phyloP scores from a whole-genome alignment of 176 grass and related monocot genomes.

The Themeda triandra region DNA sequence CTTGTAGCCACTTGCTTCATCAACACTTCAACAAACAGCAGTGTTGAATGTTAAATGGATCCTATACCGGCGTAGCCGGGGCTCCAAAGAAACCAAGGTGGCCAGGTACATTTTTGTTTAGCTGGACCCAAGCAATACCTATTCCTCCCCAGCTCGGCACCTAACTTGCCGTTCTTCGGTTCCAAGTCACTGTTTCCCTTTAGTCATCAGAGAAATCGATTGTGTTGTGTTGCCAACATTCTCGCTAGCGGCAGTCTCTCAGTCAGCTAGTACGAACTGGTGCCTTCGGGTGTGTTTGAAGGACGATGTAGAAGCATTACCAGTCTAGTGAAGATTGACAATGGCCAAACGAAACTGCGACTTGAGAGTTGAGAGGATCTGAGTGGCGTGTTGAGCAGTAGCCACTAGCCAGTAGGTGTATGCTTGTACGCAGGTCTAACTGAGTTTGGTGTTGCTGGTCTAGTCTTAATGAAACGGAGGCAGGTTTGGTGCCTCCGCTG shows the following conservation, averaged over 20 bases:
- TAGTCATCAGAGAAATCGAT: not conserved
- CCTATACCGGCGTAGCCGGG: no score
- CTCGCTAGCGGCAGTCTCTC: not conserved
- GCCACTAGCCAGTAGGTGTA: not conserved
- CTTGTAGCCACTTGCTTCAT: no score
- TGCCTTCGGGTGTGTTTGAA: not conserved
- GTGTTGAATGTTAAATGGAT: no score
- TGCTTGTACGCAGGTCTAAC: not conserved
- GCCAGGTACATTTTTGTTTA: no score
- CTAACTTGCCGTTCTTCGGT: constrained; percentile 15
- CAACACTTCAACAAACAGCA: no score
- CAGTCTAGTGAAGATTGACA: no score
- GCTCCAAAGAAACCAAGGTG: no score
- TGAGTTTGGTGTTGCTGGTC: constrained; percentile 6
- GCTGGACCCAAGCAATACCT: no score
- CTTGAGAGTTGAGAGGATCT: not conserved
- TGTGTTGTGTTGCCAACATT: not conserved
- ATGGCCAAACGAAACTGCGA: not conserved
- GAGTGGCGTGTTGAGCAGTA: not conserved
- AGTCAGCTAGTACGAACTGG: not conserved
- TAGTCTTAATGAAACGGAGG: constrained; percentile 14
- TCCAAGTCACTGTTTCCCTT: not conserved
- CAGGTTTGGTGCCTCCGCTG: constrained; percentile 15
- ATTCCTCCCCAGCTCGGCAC: not conserved
- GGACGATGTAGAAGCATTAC: not conserved